phyloP scores from a whole-genome alignment of 257 asterid genomes.

The Solanum dulcamara region DNA sequence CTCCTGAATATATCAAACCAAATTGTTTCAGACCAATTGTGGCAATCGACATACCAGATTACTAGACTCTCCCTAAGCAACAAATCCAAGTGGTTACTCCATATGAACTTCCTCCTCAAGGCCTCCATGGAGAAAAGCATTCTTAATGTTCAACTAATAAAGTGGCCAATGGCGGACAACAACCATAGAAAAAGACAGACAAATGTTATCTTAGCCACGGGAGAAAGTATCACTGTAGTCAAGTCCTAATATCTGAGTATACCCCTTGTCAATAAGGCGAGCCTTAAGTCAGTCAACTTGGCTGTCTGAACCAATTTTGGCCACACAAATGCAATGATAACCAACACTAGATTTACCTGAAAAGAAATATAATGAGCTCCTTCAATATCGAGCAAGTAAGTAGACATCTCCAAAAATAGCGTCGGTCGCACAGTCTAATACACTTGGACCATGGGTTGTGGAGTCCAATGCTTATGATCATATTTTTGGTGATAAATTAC shows the following conservation, averaged over 20 bases:
- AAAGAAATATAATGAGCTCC: not conserved
- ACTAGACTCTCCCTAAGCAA: not conserved
- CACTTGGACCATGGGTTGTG: not conserved
- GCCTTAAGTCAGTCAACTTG: not conserved
- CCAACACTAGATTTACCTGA: not conserved
- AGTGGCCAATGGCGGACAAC: not conserved
- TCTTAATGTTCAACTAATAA: not conserved
- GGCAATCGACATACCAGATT: not conserved
- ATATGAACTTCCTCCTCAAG: not conserved
- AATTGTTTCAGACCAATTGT: not conserved
- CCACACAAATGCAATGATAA: not conserved
- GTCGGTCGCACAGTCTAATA: not conserved
- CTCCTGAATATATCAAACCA: not conserved
- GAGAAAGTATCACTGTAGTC: not conserved
- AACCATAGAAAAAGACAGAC: not conserved
- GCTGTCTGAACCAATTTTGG: not conserved
- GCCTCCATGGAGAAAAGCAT: not conserved
- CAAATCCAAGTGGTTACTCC: not conserved
- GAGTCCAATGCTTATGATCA: not conserved
- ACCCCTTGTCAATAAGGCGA: not conserved
- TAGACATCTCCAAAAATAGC: not conserved
- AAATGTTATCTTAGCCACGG: not conserved
- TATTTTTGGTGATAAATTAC: not conserved
- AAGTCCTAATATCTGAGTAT: not conserved
- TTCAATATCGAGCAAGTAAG: not conserved